These are phyloP conservation scores for Vaccinium macrocarpon DNA, from an alignment of 148 eudicot genomes.

Conservation along the genomic window DNA sequence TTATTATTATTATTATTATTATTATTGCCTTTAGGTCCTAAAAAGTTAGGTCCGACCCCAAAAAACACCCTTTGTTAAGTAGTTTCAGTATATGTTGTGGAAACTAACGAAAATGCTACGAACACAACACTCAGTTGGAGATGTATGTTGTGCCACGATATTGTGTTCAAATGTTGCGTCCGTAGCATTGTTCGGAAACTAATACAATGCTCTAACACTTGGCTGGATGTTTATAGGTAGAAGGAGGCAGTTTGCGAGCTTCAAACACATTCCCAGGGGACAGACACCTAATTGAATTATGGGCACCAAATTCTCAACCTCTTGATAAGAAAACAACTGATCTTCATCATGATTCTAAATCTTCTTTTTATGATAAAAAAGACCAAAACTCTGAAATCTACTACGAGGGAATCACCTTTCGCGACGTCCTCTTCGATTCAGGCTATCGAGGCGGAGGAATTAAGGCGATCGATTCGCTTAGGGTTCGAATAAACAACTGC, in stretches of 20 bases:
- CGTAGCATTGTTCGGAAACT: no score
- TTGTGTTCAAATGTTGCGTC: no score
- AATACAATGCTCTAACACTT: no score
- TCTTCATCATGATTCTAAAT: no score
- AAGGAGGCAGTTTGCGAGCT: slow-evolving; percentile 38
- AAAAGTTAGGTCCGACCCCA: no score
- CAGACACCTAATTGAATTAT: slow-evolving; percentile 35
- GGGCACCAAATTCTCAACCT: slow-evolving; percentile 29
- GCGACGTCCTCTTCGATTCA: slow-evolving; percentile 45
- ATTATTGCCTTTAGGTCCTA: no score
- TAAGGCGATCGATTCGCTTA: slow-evolving; percentile 27
- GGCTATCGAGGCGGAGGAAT: slow-evolving; percentile 36
- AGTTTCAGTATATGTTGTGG: no score
- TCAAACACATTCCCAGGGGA: slow-evolving; percentile 39
- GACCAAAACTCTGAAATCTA: slow-evolving; percentile 19
- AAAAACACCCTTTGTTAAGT: no score
- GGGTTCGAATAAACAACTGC: slow-evolving; percentile 33
- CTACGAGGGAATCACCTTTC: slow-evolving; percentile 42
- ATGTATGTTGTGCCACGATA: no score
- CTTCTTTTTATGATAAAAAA: background rate
- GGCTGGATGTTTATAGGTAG: slow-evolving; percentile 17
- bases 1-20: no score
- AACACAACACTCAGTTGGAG: no score
- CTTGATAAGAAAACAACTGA: background rate
- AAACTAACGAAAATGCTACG: no score